phyloP scores from a whole-genome alignment of 2,329 filamentous ascomycete genomes.

The Fusarium ramigenum region DNA sequence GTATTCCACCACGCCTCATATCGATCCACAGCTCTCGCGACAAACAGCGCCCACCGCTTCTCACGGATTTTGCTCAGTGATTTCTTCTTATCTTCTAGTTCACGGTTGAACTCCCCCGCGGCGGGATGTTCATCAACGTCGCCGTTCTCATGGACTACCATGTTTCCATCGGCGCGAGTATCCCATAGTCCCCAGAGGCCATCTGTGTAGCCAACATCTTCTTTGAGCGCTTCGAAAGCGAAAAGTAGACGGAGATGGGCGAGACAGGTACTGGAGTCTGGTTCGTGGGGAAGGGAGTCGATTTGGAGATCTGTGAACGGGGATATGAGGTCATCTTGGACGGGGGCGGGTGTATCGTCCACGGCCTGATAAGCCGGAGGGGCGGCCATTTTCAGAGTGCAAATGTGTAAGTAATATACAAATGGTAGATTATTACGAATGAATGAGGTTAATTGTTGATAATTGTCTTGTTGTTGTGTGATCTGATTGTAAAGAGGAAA shows the following conservation, averaged over 20 bases:
- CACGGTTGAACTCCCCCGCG: slow-evolving; percentile 20
- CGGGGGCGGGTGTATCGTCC: background rate
- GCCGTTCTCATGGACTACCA: slow-evolving; percentile 12
- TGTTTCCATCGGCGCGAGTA: slow-evolving; percentile 43
- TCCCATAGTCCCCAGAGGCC: slow-evolving; percentile 69
- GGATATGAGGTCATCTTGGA: slow-evolving; percentile 6
- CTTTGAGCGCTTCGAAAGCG: slow-evolving; percentile 69
- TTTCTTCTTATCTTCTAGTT: slow-evolving; percentile 36
- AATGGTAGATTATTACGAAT: too few species aligned
- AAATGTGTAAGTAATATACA: too few species aligned
- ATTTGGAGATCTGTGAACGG: slow-evolving; percentile 30
- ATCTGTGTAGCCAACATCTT: slow-evolving; percentile 66
- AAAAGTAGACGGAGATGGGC: slow-evolving; percentile 73
- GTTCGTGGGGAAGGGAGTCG: slow-evolving; percentile 4
- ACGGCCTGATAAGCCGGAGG: slow-evolving; percentile 26
- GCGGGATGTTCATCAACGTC: slow-evolving; percentile 13
- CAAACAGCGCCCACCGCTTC: slow-evolving; percentile 74
- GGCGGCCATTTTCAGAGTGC: slow-evolving; percentile 3
- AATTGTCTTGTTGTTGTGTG: background rate
- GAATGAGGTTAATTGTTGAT: too few species aligned
- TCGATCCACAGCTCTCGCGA: slow-evolving; percentile 69
- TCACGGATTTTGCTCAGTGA: slow-evolving; percentile 64
- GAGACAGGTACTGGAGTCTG: slow-evolving; percentile 33
- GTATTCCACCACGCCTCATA: slow-evolving; percentile 68
- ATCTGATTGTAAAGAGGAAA: background rate